Evolutionary conservation across 2,329 filamentous ascomycete species (phyloP).

Genomic region (Botrytis aclada): DNA sequence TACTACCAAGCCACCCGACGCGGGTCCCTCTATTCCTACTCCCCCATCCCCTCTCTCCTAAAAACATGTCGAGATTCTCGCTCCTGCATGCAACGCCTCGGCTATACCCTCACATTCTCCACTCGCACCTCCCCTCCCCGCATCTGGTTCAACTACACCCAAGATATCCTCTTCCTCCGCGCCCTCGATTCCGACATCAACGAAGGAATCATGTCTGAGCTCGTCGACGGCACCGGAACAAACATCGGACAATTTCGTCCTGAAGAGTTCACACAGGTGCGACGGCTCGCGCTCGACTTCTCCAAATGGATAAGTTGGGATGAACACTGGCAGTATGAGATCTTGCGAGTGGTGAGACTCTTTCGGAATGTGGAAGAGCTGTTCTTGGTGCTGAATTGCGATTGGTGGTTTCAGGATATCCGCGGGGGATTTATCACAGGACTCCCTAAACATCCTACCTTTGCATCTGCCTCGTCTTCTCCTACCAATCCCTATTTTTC

Average conservation of each 20-base stretch:
- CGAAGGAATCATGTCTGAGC: background rate
- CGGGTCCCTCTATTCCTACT: background rate
- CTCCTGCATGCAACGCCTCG: background rate
- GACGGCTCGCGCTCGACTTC: background rate
- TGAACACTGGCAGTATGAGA: background rate
- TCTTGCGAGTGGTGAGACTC: background rate
- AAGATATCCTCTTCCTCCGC: background rate
- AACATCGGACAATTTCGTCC: background rate
- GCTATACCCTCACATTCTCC: background rate
- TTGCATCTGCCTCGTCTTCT: background rate
- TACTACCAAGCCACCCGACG: background rate
- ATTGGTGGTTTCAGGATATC: background rate
- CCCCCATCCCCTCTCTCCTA: background rate
- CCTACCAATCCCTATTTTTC: background rate
- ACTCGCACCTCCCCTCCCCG: background rate
- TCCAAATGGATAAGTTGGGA: background rate
- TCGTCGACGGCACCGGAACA: background rate
- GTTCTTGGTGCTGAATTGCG: background rate
- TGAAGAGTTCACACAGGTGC: background rate
- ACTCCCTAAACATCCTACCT: background rate
- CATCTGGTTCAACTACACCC: background rate
- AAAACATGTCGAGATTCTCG: background rate
- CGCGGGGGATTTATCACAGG: background rate
- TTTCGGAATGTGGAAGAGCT: background rate
- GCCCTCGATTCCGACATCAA: background rate